Percentiles rank a stretch among this genome's conserved stretches.
These are phyloP conservation scores for Westerdykella ornata DNA, from an alignment of 2,329 filamentous ascomycete genomes.

Conservation along the genomic window DNA sequence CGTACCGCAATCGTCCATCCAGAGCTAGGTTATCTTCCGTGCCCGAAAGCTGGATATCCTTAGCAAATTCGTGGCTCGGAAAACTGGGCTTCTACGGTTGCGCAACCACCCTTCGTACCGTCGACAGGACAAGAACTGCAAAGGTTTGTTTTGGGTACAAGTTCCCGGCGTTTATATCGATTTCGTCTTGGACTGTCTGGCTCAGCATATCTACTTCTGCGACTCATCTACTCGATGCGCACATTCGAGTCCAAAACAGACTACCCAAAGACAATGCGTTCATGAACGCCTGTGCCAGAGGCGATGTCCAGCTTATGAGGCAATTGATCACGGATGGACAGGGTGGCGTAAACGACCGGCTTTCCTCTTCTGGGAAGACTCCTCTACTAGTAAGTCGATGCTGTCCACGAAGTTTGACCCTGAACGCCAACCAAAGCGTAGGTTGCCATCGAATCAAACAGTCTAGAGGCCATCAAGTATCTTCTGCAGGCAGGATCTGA, in stretches of 20 bases:
- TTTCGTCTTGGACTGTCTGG: too few relatives aligned
- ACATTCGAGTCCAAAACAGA: not conserved
- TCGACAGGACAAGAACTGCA: too few relatives aligned
- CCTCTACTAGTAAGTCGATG: conserved; percentile 1
- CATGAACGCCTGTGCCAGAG: not conserved
- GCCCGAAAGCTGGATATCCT: too few relatives aligned
- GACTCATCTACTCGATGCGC: too few relatives aligned
- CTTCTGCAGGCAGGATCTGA: conserved; percentile 1
- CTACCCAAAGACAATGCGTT: not conserved
- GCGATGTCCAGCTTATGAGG: not conserved
- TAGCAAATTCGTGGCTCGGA: too few relatives aligned
- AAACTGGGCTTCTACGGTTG: too few relatives aligned
- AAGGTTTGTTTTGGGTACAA: too few relatives aligned
- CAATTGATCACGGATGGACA: not conserved
- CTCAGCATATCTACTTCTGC: too few relatives aligned
- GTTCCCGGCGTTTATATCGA: too few relatives aligned
- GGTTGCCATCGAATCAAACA: not conserved
- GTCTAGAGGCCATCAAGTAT: not conserved
- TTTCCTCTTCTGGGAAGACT: not conserved
- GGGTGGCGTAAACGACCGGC: not conserved
- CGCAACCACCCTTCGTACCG: too few relatives aligned
- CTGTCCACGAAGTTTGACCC: not conserved
- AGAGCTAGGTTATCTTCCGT: too few relatives aligned
- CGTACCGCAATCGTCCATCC: too few relatives aligned
- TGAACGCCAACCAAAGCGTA: not conserved